These are phyloP conservation scores for Erodium moschatum DNA, from an alignment of 441 rosid species.

Conservation along the genomic window DNA sequence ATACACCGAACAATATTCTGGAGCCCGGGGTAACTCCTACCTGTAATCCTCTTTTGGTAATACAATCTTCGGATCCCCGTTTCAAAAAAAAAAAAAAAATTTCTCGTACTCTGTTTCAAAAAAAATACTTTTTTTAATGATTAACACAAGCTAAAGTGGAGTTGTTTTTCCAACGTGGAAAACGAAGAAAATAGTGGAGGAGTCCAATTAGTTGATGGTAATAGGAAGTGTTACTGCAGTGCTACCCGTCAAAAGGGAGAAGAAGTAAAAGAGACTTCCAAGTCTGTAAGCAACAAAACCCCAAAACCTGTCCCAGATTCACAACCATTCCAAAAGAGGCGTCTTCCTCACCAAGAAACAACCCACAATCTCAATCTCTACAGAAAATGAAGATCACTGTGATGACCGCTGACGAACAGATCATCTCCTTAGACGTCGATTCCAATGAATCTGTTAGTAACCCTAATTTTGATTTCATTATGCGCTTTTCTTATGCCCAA, in stretches of 20 bases:
- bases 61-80: too few relatives aligned
- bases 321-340: background rate
- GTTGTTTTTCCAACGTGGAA: too few relatives aligned
- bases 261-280: background rate
- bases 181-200: too few relatives aligned
- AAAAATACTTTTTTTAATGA: too few relatives aligned
- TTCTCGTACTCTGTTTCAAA: too few relatives aligned
- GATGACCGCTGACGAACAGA: conserved; percentile 82
- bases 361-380: background rate
- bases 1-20: too few relatives aligned
- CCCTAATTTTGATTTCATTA: conserved; percentile 8
- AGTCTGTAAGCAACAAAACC: background rate
- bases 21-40: too few relatives aligned
- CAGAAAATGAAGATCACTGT: conserved; percentile 68
- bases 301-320: background rate
- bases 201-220: background rate
- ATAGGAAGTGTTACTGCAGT: background rate
- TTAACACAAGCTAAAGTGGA: too few relatives aligned
- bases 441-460: conserved; percentile 60
- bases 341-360: background rate
- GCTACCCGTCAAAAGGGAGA: background rate
- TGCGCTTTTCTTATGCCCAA: background rate
- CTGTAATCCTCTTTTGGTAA: too few relatives aligned
- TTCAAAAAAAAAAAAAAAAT: too few relatives aligned
- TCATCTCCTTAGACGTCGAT: conserved; percentile 72